Evolutionary conservation across 306 rosid species (phyloP).

Genomic region (Crataegus laevigata): DNA sequence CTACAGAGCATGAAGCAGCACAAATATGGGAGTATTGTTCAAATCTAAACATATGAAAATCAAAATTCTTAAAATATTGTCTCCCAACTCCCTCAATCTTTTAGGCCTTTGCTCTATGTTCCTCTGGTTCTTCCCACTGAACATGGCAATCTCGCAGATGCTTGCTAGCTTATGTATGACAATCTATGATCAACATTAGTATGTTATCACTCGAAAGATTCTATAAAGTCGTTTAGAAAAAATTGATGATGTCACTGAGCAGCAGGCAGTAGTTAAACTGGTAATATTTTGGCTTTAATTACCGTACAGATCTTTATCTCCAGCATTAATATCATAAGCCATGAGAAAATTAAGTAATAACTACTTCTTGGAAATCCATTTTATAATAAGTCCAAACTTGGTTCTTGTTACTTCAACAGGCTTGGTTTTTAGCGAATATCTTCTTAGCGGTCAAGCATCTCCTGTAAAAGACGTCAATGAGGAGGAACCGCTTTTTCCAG

Average conservation of each 20-base stretch:
- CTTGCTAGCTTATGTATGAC: too few species aligned
- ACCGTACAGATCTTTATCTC: too few species aligned
- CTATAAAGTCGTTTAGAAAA: too few species aligned
- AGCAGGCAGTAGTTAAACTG: too few species aligned
- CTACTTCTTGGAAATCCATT: background rate
- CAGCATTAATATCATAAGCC: too few species aligned
- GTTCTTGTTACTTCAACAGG: conserved; percentile 44
- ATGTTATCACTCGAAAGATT: too few species aligned
- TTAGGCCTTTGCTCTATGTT: background rate
- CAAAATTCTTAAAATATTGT: background rate
- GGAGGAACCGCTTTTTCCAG: conserved; percentile 88
- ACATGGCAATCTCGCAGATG: background rate
- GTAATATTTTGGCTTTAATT: too few species aligned
- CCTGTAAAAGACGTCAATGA: conserved; percentile 76
- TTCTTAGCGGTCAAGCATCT: conserved; percentile 85
- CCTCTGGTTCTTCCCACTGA: background rate
- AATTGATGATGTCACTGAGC: too few species aligned
- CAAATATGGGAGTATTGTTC: background rate
- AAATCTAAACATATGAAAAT: background rate
- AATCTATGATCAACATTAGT: too few species aligned
- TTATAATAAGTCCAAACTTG: background rate
- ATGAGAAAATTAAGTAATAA: background rate
- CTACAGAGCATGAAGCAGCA: background rate
- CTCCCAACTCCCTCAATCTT: background rate
- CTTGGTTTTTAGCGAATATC: conserved; percentile 89